Evolutionary conservation across 306 rosid genomes (phyloP).

Genomic region (Trichosanthes truncata): DNA sequence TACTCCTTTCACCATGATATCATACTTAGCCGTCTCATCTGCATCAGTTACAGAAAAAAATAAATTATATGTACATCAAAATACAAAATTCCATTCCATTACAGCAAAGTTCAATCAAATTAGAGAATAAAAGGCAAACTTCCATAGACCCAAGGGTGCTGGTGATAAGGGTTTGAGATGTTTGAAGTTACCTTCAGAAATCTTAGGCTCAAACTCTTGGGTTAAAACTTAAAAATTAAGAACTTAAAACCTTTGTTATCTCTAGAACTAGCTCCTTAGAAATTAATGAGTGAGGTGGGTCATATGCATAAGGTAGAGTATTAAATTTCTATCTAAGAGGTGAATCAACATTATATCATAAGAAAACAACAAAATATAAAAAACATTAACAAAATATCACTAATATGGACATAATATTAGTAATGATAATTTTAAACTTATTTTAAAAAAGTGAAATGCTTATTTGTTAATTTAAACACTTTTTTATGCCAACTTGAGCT

Average conservation of each 20-base stretch:
- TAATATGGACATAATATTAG: too few species aligned
- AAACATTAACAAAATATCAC: too few species aligned
- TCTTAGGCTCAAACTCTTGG: not conserved
- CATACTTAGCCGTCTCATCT: constrained; percentile 58
- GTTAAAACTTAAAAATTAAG: not conserved
- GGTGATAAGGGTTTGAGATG: not conserved
- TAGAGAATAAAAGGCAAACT: not conserved
- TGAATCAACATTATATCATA: too few species aligned
- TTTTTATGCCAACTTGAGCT: too few species aligned
- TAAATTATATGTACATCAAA: not conserved
- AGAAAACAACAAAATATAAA: too few species aligned
- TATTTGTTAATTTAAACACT: too few species aligned
- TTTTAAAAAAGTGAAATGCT: too few species aligned
- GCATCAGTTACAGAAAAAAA: constrained; percentile 8
- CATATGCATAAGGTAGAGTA: too few species aligned
- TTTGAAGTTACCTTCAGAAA: not conserved
- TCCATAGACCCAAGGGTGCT: not conserved
- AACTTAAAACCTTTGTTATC: not conserved
- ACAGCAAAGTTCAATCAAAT: not conserved
- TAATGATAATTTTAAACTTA: too few species aligned
- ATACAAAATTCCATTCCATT: not conserved
- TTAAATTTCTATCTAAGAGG: too few species aligned
- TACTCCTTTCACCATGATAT: constrained; percentile 55
- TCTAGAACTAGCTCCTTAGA: not conserved
- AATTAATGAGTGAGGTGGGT: not conserved